phyloP scores from a whole-genome alignment of 768 basidiomycete genomes.

The Harrya chromipes region DNA sequence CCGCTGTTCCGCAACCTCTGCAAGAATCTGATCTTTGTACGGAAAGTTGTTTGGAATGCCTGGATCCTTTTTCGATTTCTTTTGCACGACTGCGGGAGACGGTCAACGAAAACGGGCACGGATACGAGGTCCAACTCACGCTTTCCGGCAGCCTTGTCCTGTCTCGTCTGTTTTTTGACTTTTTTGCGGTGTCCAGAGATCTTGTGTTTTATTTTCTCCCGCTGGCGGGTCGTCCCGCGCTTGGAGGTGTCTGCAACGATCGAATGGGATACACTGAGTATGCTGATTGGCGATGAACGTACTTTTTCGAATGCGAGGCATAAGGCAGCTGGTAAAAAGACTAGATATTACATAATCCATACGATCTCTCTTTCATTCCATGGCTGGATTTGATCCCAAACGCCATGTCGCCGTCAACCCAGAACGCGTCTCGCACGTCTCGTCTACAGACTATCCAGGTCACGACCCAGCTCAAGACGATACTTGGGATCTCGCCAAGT shows the following conservation, averaged over 20 bases:
- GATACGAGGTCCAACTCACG: constrained; percentile 41
- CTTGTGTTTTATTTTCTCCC: constrained; percentile 72
- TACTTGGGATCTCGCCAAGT: constrained; percentile 74
- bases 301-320: constrained; percentile 76
- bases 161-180: constrained; percentile 68
- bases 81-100: constrained; percentile 33
- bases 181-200: constrained; percentile 76
- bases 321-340: constrained; percentile 19
- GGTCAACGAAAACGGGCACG: background rate
- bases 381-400: constrained; percentile 35
- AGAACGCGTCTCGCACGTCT: constrained; percentile 75
- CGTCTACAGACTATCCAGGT: constrained; percentile 89
- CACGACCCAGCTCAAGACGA: constrained; percentile 84
- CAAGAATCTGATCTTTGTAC: constrained; percentile 91
- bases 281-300: constrained; percentile 14
- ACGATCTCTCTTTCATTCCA: background rate
- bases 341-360: constrained; percentile 18
- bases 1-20: constrained; percentile 83
- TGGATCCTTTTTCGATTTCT: constrained; percentile 67
- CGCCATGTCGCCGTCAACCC: constrained; percentile 65
- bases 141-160: constrained; percentile 78
- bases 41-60: constrained; percentile 93
- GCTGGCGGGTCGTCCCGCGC: constrained; percentile 68
- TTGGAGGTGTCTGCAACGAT: constrained; percentile 74
- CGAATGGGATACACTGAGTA: background rate